Base-by-base conservation (phyloP, 306 rosid genomes). In the Acacia melanoxylon region DNA sequence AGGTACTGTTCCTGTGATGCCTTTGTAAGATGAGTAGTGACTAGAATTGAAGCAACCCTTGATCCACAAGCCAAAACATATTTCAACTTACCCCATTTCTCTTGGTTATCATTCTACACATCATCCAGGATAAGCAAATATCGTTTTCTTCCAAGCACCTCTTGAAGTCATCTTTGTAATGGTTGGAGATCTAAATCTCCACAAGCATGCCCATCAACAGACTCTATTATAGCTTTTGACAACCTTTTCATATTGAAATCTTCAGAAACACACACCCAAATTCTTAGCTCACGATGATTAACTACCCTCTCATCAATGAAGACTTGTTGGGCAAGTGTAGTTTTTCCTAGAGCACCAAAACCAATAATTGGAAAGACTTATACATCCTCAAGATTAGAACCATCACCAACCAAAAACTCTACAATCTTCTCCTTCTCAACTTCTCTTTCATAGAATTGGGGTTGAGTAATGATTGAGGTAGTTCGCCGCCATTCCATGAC, bases 361-460 rank as follows among this genome's bases (percentile, higher is more conserved):
- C 84, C 80, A 1, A 27, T n/a, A 35, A 81, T 52, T 1, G 80
- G 45, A 25, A 37, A 65, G 13, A 75, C 19, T 9, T 27, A 40
- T 0, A 81, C 13, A 8, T 52, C 46, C 8, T 75, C 61, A 8
- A 0, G 29, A 22, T 68, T 20, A 24, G 12, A 11, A 14, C 67
- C 80, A 5, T 22, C n/a, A 1, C 40, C 62, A 4, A 70, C n/a
- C 11, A 83, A 42, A 8, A 80, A 16, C 1, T 68, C 29, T 0
- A 40, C 73, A 20, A 68, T 40, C 3, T 19, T 68, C 11, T 68
- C 48, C 13, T 37, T 71, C 0, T 86, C 86, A 1, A 2, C 51
- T 0, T 80, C 85, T 59, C 86, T 80, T 25, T 83, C 86, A 76
- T 71, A 63, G 33, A 83, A 44, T 10, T 67, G 33, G n/a, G 42